These are phyloP conservation scores for Cudoniella acicularis DNA, from an alignment of 495 filamentous ascomycete genomes.

Conservation along the genomic window DNA sequence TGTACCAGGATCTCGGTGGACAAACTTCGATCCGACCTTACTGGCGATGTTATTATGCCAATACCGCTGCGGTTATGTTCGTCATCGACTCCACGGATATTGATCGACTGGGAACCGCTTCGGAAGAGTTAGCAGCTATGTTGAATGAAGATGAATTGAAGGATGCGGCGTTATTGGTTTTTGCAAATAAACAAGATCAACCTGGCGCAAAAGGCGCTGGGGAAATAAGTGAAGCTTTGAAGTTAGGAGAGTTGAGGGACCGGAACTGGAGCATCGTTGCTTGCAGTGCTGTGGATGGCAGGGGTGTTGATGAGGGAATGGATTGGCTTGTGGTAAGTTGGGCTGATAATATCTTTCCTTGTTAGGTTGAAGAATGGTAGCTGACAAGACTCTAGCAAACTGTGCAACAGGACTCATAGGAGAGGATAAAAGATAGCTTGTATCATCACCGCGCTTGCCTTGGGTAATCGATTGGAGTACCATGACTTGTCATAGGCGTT, in stretches of 20 bases:
- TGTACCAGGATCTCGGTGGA: constrained; percentile 79
- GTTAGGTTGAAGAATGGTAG: neutral
- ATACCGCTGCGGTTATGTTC: constrained; percentile 98
- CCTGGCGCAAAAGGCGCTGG: constrained; percentile 95
- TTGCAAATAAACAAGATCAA: constrained; percentile 99
- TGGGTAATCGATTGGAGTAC: constrained; percentile 9
- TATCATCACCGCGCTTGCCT: constrained; percentile 11
- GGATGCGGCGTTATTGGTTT: constrained; percentile 88
- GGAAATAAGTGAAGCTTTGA: constrained; percentile 91
- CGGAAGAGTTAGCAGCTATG: constrained; percentile 93
- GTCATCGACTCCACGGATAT: constrained; percentile 98
- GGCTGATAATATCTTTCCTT: neutral
- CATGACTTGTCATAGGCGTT: neutral
- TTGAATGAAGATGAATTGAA: constrained; percentile 92
- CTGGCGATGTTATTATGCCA: constrained; percentile 99
- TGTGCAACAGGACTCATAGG: constrained; percentile 28
- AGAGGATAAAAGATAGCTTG: constrained; percentile 10
- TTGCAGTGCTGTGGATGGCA: constrained; percentile 92
- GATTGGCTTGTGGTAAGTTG: constrained; percentile 93
- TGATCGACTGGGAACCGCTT: constrained; percentile 83
- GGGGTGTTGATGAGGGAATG: constrained; percentile 94
- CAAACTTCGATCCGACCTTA: constrained; percentile 97
- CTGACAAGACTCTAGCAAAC: constrained; percentile 14
- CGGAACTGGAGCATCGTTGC: constrained; percentile 99
- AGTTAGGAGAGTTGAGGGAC: constrained; percentile 84